Percentiles rank a stretch among this genome's conserved stretches.
These are phyloP conservation scores for Rhododendron williamsianum DNA, from an alignment of 148 eudicot genomes.

Conservation along the genomic window DNA sequence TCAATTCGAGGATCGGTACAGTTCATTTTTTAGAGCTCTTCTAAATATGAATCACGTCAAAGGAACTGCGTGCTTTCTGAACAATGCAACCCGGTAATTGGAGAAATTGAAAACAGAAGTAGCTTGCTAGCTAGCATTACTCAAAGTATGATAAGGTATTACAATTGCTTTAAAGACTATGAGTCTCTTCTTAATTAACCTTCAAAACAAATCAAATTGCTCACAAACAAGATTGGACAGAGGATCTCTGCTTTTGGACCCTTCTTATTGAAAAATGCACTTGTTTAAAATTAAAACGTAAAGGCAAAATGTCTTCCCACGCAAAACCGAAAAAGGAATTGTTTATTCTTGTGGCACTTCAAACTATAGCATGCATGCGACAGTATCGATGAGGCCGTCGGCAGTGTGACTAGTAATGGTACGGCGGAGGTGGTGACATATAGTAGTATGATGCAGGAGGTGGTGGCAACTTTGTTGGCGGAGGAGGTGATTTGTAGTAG, in stretches of 20 bases:
- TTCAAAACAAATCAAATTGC: neutral
- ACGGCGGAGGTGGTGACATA: conserved; percentile 5
- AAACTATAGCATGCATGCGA: neutral
- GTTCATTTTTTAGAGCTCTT: no score
- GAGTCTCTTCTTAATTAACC: neutral
- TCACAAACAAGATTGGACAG: neutral
- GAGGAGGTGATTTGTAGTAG: conserved; percentile 13
- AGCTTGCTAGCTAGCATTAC: no score
- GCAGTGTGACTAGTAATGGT: neutral
- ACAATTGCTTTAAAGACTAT: neutral
- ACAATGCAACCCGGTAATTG: no score
- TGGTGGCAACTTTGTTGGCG: conserved; percentile 3
- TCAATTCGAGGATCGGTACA: neutral
- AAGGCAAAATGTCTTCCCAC: neutral
- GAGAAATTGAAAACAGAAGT: no score
- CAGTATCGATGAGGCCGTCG: neutral
- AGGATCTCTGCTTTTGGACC: neutral
- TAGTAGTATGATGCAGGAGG: no score
- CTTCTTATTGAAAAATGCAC: neutral
- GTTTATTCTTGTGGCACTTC: neutral
- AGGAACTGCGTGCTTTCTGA: no score
- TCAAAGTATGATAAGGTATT: no score
- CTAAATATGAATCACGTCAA: no score
- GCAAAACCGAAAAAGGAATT: neutral
- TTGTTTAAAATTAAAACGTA: neutral